Conservation (phyloP, 2,329 filamentous ascomycete genomes). For the Fusarium sororula region DNA sequence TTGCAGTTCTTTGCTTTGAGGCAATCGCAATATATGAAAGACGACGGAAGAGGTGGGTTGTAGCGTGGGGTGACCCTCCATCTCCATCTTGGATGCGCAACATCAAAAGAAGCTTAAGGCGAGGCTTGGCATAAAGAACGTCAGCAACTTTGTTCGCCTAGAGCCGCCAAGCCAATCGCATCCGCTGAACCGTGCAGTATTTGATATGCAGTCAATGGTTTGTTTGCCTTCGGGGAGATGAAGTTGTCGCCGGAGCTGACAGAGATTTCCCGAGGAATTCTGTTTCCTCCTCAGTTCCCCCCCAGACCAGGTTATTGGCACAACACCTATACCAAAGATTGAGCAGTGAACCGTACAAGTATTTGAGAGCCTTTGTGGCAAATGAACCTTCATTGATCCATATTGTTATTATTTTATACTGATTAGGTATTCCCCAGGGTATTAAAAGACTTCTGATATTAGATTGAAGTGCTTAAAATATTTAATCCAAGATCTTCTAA, state of each 20-base stretch:
- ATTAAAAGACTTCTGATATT: no score
- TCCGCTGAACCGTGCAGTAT: background rate
- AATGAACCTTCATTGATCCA: background rate
- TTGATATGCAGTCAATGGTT: background rate
- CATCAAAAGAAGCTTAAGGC: conserved; percentile 6
- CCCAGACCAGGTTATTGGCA: no score
- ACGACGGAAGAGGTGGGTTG: background rate
- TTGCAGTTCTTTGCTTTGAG: background rate
- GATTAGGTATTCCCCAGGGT: background rate
- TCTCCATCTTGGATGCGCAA: background rate
- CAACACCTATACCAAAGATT: background rate
- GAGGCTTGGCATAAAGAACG: background rate
- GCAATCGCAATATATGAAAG: background rate
- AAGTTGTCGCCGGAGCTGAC: background rate
- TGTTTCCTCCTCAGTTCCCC: background rate
- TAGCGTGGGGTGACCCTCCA: background rate
- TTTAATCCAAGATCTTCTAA: no score
- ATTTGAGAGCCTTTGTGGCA: no score
- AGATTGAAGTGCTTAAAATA: no score
- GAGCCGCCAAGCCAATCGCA: conserved; percentile 5
- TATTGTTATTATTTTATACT: background rate
- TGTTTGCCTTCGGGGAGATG: background rate
- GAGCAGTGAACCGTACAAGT: background rate
- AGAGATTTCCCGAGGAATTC: background rate
- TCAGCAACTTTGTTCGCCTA: background rate